Conservation (phyloP, 2,329 filamentous ascomycete species). For the Metarhizium humberi region DNA sequence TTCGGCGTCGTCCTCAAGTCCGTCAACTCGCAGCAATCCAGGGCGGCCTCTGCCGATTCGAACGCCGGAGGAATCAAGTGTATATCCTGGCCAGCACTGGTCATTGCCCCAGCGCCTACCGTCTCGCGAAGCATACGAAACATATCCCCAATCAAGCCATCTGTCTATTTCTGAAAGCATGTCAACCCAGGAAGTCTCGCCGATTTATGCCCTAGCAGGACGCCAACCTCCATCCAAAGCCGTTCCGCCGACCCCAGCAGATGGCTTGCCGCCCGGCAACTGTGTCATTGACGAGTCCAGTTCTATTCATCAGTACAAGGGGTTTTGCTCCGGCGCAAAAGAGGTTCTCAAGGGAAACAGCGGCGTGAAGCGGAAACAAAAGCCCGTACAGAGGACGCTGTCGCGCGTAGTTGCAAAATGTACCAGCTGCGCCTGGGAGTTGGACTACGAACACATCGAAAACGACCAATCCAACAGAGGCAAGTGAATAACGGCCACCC, state of each 20-base stretch:
- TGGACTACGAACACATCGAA: slow-evolving; percentile 43
- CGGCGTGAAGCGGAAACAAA: slow-evolving; percentile 41
- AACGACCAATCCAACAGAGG: slow-evolving; percentile 38
- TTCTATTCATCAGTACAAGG: slow-evolving; percentile 43
- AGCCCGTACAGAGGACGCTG: slow-evolving; percentile 28
- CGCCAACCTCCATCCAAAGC: neutral
- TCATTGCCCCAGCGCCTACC: neutral
- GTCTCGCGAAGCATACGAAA: neutral
- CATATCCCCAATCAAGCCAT: neutral
- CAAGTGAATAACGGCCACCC: slow-evolving; percentile 13
- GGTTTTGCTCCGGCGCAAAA: slow-evolving; percentile 45
- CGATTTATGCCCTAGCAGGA: neutral
- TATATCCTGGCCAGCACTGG: neutral
- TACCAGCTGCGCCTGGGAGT: slow-evolving; percentile 41
- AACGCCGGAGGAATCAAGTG: neutral
- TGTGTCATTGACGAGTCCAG: slow-evolving; percentile 34
- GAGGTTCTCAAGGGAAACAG: slow-evolving; percentile 37
- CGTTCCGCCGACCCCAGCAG: neutral
- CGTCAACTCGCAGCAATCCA: slow-evolving; percentile 1
- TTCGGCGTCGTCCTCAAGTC: slow-evolving; percentile 6
- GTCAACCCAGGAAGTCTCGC: neutral
- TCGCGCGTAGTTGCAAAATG: slow-evolving; percentile 35
- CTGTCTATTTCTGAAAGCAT: neutral
- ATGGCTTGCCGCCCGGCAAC: slow-evolving; percentile 13
- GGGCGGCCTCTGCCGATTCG: slow-evolving; percentile 7